phyloP scores from a whole-genome alignment of 2,329 filamentous ascomycete genomes.

The Truncatella angustata region DNA sequence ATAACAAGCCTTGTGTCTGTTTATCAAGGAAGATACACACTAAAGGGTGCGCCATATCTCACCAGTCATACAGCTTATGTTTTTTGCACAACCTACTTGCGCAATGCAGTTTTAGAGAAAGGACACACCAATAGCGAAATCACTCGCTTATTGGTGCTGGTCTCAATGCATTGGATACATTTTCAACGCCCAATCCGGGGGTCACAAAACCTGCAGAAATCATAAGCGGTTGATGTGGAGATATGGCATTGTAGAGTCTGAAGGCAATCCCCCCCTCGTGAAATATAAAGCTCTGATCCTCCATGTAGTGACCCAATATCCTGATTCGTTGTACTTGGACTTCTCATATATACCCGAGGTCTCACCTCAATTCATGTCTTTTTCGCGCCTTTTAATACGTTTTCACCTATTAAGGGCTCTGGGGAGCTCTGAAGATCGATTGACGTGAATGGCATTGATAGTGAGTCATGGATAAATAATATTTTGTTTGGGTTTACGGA shows the following conservation, averaged over 20 bases:
- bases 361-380: neutral
- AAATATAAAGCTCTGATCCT: neutral
- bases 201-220: conserved; percentile 1
- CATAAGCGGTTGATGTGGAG: neutral
- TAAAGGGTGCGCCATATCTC: neutral
- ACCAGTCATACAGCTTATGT: conserved; percentile 3
- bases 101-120: conserved; percentile 1
- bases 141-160: neutral
- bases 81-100: neutral
- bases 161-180: neutral
- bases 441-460: neutral
- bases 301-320: neutral
- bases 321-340: neutral
- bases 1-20: conserved; percentile 1
- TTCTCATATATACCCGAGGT: neutral
- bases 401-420: neutral
- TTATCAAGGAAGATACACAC: neutral
- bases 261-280: neutral
- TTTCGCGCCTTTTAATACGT: conserved; percentile 3
- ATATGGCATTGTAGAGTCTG: neutral
- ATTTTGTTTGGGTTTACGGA: conserved; percentile 1
- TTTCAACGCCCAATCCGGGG: conserved; percentile 3
- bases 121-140: neutral
- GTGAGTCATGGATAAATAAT: neutral
- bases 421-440: neutral